Base-by-base conservation (phyloP, 768 basidiomycete species). In the Panaeolus cyanescens region DNA sequence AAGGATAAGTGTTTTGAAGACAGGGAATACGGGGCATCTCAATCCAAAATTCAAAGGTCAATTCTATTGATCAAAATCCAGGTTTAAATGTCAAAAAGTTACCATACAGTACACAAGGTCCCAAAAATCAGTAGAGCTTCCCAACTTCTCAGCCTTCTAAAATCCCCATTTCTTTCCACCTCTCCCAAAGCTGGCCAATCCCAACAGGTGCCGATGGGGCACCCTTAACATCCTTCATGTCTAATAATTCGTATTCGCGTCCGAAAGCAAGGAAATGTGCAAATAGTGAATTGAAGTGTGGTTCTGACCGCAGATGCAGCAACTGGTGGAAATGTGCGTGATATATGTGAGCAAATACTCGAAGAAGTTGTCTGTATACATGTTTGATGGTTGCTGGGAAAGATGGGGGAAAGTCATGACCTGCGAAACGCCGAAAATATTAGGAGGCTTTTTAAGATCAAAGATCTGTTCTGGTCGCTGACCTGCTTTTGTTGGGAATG, bases 231-330 rank as follows among this genome's bases (percentile, higher is more conserved):
- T 99, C 97, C 74, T 95, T 95, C 71, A 90, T 77, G 37, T 96
- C 95, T 62, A 99, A 75, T 36, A 99, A 77, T 70, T 97, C 93
- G 71, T 97, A 99, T 74, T 98, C 95, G 62, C 89, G 86, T 2
- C 97, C 97, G 70, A 99, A 99, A 0, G 96, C 92, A 32, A 99
- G 81, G 78, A 97, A 99, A 76, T 99, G 97, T 0, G 97, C 97
- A 73, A 99, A 99, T 33, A 99, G 85, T 5, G 95, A 96, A 75
- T 96, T 96, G 77, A 96, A 96, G 72, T 97, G 96, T 0, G 92
- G 92, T 74, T 99, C 97, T 13, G 92, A 89, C 58, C 93, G 93
- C 32, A 99, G 85, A 71, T 99, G 97, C 32, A 99, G 86, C 69
- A 99, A 90, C 68, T 91, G 89, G 10, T 83, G 80, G 74, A 95